Percentiles rank a stretch among this genome's conserved stretches.
Conservation (phyloP, 129 eudicot genomes). For the Tanacetum coccineum region DNA sequence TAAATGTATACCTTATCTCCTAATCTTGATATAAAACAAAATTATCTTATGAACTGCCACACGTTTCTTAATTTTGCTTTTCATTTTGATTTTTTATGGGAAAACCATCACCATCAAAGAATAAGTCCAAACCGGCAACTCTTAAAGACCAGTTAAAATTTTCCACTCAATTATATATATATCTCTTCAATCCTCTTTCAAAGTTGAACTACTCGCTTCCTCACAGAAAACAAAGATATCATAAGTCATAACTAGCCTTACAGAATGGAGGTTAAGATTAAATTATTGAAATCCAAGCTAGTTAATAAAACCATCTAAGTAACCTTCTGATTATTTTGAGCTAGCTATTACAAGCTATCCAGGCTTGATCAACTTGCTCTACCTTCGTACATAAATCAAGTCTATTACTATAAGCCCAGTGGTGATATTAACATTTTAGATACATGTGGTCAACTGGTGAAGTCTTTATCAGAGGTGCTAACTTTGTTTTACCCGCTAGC, state of each 20-base stretch:
- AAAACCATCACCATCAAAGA: neutral
- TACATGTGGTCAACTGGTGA: slow-evolving; percentile 23
- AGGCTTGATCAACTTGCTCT: slow-evolving; percentile 43
- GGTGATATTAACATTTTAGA: slow-evolving; percentile 11
- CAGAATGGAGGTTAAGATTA: slow-evolving; percentile 38
- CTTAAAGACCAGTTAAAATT: neutral
- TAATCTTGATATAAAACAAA: too few relatives aligned
- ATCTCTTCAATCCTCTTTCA: neutral
- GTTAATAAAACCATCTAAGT: slow-evolving; percentile 39
- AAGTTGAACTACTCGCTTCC: neutral
- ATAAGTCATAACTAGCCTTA: neutral
- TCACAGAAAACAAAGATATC: neutral
- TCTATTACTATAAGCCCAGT: slow-evolving; percentile 33
- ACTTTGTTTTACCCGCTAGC: slow-evolving; percentile 45
- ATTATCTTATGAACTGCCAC: too few relatives aligned
- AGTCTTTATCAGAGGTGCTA: slow-evolving; percentile 40
- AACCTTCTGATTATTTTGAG: slow-evolving; percentile 28
- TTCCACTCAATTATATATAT: neutral
- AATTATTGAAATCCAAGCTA: too few relatives aligned
- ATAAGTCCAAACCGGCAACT: neutral
- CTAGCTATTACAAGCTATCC: slow-evolving; percentile 26
- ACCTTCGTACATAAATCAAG: slow-evolving; percentile 1
- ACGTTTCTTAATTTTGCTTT: neutral
- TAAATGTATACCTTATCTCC: too few relatives aligned
- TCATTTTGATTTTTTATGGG: too few relatives aligned